Percentiles rank a stretch among this genome's conserved stretches.
phyloP scores from a whole-genome alignment of 78 protist genomes.

The Dictyostelium intermedium region DNA sequence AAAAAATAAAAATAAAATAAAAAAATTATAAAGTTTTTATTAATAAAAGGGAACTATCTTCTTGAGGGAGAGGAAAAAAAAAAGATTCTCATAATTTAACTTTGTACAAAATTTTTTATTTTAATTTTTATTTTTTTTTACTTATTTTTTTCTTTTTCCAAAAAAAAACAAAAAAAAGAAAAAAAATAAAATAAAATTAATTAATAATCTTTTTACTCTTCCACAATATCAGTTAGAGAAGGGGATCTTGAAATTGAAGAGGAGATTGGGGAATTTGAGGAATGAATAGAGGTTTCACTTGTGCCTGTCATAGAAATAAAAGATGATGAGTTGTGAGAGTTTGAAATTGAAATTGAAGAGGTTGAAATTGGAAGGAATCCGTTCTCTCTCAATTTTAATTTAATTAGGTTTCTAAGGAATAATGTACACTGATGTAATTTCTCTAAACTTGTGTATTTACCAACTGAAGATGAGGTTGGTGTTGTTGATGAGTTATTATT shows the following conservation, averaged over 20 bases:
- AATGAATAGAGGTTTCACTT: not conserved
- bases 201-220: not conserved
- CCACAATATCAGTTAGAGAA: constrained; percentile 42
- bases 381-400: constrained; percentile 18
- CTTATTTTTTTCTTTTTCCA: not conserved
- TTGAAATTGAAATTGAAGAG: constrained; percentile 23
- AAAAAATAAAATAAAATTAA: not conserved
- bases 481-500: not conserved
- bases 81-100: too few species aligned
- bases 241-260: constrained; percentile 72
- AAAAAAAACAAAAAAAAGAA: not conserved
- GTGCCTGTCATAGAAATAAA: constrained; percentile 22
- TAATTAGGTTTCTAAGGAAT: constrained; percentile 53
- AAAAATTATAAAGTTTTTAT: too few species aligned
- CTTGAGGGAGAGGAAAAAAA: too few species aligned
- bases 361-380: constrained; percentile 39
- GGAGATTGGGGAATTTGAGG: constrained; percentile 3
- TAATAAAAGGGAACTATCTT: too few species aligned
- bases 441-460: not conserved
- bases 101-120: not conserved
- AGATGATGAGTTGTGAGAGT: constrained; percentile 8
- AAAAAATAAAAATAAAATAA: too few species aligned
- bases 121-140: not conserved
- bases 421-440: constrained; percentile 27
- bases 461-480: not conserved